Evolutionary conservation across 2,329 filamentous ascomycete species (phyloP).

Genomic region (Cadophora malorum): DNA sequence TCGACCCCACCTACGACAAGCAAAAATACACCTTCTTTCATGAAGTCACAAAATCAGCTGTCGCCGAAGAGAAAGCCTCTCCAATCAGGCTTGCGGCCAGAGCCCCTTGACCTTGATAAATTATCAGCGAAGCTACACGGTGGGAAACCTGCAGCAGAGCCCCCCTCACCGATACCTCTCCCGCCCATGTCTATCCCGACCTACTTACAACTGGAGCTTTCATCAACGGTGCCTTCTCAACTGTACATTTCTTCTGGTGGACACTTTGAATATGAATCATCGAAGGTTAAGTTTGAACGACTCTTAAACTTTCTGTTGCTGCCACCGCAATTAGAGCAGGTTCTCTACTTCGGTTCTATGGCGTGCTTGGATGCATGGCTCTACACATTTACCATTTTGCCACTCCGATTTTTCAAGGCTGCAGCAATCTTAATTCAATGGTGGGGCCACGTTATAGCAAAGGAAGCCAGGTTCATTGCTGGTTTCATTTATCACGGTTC

Average conservation of each 20-base stretch:
- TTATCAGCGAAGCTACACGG: constrained; percentile 26
- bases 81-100: constrained; percentile 34
- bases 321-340: constrained; percentile 81
- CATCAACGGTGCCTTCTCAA: constrained; percentile 66
- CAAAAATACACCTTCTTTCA: constrained; percentile 36
- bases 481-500: constrained; percentile 81
- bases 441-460: constrained; percentile 75
- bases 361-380: constrained; percentile 96
- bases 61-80: constrained; percentile 42
- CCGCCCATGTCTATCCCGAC: constrained; percentile 72
- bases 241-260: constrained; percentile 61
- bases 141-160: constrained; percentile 28
- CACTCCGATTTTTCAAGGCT: constrained; percentile 85
- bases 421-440: constrained; percentile 77
- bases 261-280: constrained; percentile 74
- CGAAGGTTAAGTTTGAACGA: constrained; percentile 88
- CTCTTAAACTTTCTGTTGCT: constrained; percentile 87
- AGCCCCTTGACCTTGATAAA: constrained; percentile 40
- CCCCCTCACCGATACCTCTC: constrained; percentile 56
- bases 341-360: constrained; percentile 85
- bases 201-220: constrained; percentile 68
- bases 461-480: constrained; percentile 74
- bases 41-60: constrained; percentile 35
- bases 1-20: constrained; percentile 35
- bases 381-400: constrained; percentile 94